These are phyloP conservation scores for Sclerotinia spermophila DNA, from an alignment of 2,329 filamentous ascomycete genomes.

Conservation along the genomic window DNA sequence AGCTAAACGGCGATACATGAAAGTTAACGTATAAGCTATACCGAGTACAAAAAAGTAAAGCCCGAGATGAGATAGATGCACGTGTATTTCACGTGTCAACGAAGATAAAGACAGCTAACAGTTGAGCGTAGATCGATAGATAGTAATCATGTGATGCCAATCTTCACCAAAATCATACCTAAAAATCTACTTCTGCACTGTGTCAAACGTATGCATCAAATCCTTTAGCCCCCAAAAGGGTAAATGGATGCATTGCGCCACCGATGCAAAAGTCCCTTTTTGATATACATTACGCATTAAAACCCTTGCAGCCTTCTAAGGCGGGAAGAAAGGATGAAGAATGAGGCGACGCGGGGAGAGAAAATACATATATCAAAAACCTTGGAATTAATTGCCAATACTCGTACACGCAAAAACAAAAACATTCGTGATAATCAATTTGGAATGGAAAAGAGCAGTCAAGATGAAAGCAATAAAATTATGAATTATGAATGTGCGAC, in stretches of 20 bases:
- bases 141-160: neutral
- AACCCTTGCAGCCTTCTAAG: slow-evolving; percentile 14
- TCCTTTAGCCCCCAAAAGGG: neutral
- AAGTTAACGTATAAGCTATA: neutral
- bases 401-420: neutral
- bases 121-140: neutral
- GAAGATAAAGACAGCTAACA: neutral
- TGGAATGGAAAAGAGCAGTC: too few relatives aligned
- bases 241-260: slow-evolving; percentile 2
- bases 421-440: neutral
- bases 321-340: neutral
- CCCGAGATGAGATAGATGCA: neutral
- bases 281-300: neutral
- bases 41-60: neutral
- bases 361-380: neutral
- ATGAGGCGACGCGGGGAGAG: slow-evolving; percentile 4
- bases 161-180: neutral
- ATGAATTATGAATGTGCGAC: neutral
- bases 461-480: neutral
- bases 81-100: slow-evolving; percentile 12
- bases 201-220: neutral
- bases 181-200: neutral
- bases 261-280: neutral
- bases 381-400: neutral
- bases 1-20: neutral